Evolutionary conservation across 148 eudicot genomes (phyloP).

Genomic region (Cornus suecica): DNA sequence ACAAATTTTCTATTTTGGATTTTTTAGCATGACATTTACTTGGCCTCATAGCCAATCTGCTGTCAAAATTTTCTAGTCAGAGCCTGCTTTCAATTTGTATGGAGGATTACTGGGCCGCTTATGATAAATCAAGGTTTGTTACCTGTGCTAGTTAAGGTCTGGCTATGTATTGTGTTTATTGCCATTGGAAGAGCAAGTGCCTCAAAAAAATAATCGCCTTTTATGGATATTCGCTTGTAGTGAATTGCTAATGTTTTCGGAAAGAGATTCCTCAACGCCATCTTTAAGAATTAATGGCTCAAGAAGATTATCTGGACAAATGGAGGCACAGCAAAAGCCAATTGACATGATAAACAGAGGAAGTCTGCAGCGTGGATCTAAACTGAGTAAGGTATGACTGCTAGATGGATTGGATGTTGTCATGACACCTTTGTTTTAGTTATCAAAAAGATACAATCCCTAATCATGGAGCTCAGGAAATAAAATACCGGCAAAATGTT

Average conservation of each 20-base stretch:
- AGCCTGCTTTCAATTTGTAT: conserved; percentile 38
- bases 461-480: not conserved
- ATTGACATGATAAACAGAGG: conserved; percentile 23
- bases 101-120: conserved; percentile 49
- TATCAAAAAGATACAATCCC: not conserved
- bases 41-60: not conserved
- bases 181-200: not conserved
- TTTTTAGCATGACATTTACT: not conserved
- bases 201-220: not conserved
- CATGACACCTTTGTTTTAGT: not conserved
- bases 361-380: conserved; percentile 19
- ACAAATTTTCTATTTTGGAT: not conserved
- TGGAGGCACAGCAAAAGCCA: conserved; percentile 21
- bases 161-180: not conserved
- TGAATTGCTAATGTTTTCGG: conserved; percentile 12
- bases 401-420: not conserved
- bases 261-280: conserved; percentile 9
- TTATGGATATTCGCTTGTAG: conserved; percentile 15
- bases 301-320: conserved; percentile 17
- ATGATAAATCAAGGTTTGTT: conserved; percentile 38
- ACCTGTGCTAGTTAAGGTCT: not conserved
- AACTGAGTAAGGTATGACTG: conserved; percentile 12
- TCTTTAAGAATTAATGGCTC: conserved; percentile 9
- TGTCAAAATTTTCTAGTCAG: conserved; percentile 35
- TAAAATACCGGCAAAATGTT: not conserved